Conservation (phyloP, 768 basidiomycete genomes). For the Kwoniella europaea region DNA sequence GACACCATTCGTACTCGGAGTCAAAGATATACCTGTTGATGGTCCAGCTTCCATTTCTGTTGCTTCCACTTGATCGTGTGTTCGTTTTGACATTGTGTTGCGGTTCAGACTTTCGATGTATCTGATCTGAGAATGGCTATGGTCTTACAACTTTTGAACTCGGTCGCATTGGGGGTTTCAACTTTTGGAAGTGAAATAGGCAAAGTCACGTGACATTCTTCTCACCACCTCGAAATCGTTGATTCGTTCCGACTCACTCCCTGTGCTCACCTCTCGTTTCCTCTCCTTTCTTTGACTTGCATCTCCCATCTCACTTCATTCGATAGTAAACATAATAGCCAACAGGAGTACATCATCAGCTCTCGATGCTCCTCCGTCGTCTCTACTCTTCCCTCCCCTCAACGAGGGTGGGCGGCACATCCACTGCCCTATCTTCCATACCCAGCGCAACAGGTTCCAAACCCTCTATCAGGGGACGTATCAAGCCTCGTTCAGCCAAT, state of each 20-base stretch:
- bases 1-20: conserved; percentile 3
- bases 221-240: conserved; percentile 13
- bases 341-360: background rate
- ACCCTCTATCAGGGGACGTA: conserved; percentile 27
- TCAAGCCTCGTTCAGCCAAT: conserved; percentile 21
- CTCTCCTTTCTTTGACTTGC: background rate
- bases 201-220: conserved; percentile 1
- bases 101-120: background rate
- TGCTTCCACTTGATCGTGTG: conserved; percentile 15
- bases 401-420: conserved; percentile 10
- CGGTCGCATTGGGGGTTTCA: background rate
- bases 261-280: background rate
- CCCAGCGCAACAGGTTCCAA: conserved; percentile 1
- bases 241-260: conserved; percentile 6
- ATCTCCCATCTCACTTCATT: background rate
- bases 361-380: conserved; percentile 31
- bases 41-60: conserved; percentile 21
- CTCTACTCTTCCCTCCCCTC: conserved; percentile 39
- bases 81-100: conserved; percentile 20
- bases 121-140: background rate
- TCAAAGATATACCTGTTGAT: conserved; percentile 6
- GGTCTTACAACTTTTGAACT: background rate
- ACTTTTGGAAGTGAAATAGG: background rate
- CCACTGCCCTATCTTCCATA: background rate
- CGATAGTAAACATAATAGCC: background rate